Evolutionary conservation across 225 moss, liverwort and hornwort genomes (phyloP).

Genomic region (Pseudisothecium myosuroides): DNA sequence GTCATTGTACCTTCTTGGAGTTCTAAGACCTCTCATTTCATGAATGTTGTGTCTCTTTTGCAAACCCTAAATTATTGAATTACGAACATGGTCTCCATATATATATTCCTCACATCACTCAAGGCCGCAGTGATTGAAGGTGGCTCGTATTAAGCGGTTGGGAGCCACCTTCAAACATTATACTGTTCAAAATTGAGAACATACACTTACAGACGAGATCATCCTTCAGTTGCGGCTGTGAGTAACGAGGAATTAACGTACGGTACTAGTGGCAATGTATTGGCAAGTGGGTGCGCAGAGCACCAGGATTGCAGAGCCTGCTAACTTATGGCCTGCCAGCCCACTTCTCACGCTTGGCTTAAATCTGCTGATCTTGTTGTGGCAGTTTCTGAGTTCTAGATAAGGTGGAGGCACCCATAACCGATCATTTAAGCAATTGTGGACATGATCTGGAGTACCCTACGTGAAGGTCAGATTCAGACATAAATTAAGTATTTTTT

Average conservation of each 20-base stretch:
- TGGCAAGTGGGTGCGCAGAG: background rate
- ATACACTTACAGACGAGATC: background rate
- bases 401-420: no score
- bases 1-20: background rate
- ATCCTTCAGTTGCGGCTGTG: background rate
- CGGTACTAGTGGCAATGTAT: background rate
- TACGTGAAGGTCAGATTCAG: no score
- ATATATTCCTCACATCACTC: background rate
- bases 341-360: background rate
- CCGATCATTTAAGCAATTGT: no score
- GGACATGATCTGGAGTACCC: no score
- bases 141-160: no score
- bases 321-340: background rate
- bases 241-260: background rate
- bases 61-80: background rate
- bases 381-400: background rate
- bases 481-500: no score
- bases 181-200: background rate
- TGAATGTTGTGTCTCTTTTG: background rate
- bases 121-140: background rate
- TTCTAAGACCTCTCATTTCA: fast-evolving
- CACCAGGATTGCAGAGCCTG: background rate
- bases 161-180: background rate
- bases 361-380: background rate
- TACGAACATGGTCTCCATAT: background rate